These are phyloP conservation scores for Pichiaceae sp. DNA, from an alignment of 1,139 yeast species.

Conservation along the genomic window DNA sequence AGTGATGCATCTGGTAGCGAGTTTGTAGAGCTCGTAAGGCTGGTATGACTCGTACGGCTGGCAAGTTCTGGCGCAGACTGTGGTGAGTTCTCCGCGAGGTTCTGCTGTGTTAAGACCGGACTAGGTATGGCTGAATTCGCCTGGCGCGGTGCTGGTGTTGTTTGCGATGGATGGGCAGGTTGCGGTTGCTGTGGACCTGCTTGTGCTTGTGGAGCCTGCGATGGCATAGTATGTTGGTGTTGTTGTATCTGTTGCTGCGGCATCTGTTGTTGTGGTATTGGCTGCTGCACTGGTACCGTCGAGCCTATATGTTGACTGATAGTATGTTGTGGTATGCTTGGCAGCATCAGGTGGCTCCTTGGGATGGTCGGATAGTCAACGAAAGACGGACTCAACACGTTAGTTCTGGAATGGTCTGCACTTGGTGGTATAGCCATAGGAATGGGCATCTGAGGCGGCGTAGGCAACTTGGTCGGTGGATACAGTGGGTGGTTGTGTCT, in stretches of 20 bases:
- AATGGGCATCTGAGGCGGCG: not conserved
- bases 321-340: not conserved
- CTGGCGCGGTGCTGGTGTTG: not conserved
- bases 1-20: not conserved
- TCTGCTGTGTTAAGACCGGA: no score
- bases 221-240: not conserved
- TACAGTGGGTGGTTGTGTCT: conserved; percentile 30
- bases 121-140: not conserved
- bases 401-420: not conserved
- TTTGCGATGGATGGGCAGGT: no score
- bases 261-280: not conserved
- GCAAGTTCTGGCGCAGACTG: no score
- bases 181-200: no score
- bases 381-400: not conserved
- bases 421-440: not conserved
- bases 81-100: no score
- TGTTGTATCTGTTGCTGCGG: not conserved
- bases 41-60: no score
- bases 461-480: not conserved
- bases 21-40: not conserved
- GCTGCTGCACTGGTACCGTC: not conserved
- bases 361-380: not conserved
- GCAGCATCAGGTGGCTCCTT: not conserved
- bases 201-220: no score
- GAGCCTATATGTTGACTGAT: not conserved